phyloP scores from a whole-genome alignment of 352 stramenopile genomes.

The Thraustotheca clavata region DNA sequence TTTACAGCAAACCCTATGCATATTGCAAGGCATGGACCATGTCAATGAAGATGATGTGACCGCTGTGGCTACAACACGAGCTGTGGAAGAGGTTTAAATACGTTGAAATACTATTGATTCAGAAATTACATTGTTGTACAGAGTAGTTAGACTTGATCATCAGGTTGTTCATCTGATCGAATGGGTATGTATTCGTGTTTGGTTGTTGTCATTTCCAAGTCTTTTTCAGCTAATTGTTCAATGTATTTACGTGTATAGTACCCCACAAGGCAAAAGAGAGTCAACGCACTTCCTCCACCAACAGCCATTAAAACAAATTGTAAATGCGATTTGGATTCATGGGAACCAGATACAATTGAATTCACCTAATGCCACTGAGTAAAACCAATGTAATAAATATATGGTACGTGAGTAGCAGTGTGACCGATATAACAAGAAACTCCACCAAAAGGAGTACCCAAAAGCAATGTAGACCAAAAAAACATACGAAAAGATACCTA shows the following conservation, averaged over 20 bases:
- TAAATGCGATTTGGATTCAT: constrained; percentile 34
- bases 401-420: constrained; percentile 26
- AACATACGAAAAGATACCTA: constrained; percentile 58
- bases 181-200: neutral
- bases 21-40: constrained; percentile 42
- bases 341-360: constrained; percentile 33
- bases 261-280: constrained; percentile 51
- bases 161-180: no score
- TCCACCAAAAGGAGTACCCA: constrained; percentile 55
- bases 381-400: neutral
- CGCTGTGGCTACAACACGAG: neutral
- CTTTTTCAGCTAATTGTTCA: constrained; percentile 29
- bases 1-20: constrained; percentile 62
- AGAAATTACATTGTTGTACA: no score
- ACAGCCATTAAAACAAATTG: constrained; percentile 48
- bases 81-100: constrained; percentile 20
- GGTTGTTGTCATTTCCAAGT: neutral
- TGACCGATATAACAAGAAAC: constrained; percentile 76
- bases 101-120: neutral
- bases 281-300: constrained; percentile 39
- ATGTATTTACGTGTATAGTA: constrained; percentile 67
- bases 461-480: constrained; percentile 53
- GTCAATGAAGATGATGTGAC: neutral
- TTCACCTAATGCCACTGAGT: constrained; percentile 33
- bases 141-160: no score